Base-by-base conservation (phyloP, 2,329 filamentous ascomycete species). In the Epichloe baconii region DNA sequence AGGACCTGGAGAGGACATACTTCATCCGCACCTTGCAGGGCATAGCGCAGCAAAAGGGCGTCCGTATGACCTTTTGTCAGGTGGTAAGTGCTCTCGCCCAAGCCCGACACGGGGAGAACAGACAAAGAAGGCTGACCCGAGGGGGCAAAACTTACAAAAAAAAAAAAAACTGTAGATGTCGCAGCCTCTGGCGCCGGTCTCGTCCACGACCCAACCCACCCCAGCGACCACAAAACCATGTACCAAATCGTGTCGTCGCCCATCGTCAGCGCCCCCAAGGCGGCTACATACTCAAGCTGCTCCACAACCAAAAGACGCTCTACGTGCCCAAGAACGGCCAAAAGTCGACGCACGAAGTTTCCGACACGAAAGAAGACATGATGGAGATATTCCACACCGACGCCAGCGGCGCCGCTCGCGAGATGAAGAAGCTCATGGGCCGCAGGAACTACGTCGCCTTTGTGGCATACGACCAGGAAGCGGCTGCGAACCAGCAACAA, bases 381-480 rank as follows among this genome's bases (percentile, higher is more conserved):
- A 95, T 98, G 86, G 93, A 98, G 72, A 94, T 98, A 58, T 98
- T 98, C 77, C 88, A 93, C 61, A 87, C 85, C 7, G 93, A 98
- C 60, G 88, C 93, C 15, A 88, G 84, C 50, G 91, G 93, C n/a
- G 74, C 80, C 37, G 75, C 82, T 0, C 78, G 90, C 45, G 91
- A 96, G 66, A 76, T 90, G 63, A 90, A 90, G 71, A 86, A 91
- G 62, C 78, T 98, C 48, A 98, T 98, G 89, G 88, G 85, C 1
- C 76, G 91, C 42, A 77, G 93, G 53, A 97, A 96, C 64, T 98
- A 97, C 63, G 83, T 91, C 12, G 88, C 91, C 0, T 85, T 94
- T 57, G 85, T 97, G n/a, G 88, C 88, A 1, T 97, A 91, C 65
- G 93, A 98, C 64, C 88, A 91, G 0, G 89, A 95, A 54, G 77